These are phyloP conservation scores for Cokeromyces recurvatus DNA, from an alignment of 371 early-diverging fungal genomes.

Conservation along the genomic window DNA sequence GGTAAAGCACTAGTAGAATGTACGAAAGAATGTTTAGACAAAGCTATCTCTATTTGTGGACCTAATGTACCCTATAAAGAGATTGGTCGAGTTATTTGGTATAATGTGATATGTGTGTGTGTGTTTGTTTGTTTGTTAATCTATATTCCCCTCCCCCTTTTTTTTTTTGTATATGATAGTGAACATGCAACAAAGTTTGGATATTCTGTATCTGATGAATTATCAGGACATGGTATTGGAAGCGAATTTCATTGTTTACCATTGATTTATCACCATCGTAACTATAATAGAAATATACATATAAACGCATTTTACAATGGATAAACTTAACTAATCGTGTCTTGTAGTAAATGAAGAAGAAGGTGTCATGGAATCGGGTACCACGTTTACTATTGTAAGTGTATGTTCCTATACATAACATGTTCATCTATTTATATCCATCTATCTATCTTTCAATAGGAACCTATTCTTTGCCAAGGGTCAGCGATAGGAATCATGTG, in stretches of 20 bases:
- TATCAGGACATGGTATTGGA: slow-evolving; percentile 91
- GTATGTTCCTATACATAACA: neutral
- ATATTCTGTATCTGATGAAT: slow-evolving; percentile 65
- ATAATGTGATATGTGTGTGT: neutral
- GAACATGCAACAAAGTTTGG: slow-evolving; percentile 50
- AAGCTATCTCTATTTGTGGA: slow-evolving; percentile 68
- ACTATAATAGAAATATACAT: no score
- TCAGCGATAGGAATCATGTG: slow-evolving; percentile 61
- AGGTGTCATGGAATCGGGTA: slow-evolving; percentile 68
- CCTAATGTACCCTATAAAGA: slow-evolving; percentile 71
- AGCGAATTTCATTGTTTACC: slow-evolving; percentile 62
- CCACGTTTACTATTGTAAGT: slow-evolving; percentile 77
- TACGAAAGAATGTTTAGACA: slow-evolving; percentile 68
- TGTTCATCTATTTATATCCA: neutral
- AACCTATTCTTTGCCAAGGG: slow-evolving; percentile 87
- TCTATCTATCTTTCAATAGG: slow-evolving; percentile 7
- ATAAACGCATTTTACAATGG: no score
- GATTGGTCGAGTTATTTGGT: slow-evolving; percentile 74
- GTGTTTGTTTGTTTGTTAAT: no score
- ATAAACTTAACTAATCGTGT: no score
- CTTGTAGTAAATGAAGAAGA: slow-evolving; percentile 49
- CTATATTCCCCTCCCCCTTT: no score
- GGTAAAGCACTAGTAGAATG: slow-evolving; percentile 62
- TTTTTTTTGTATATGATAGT: slow-evolving; percentile 10
- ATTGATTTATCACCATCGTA: slow-evolving; percentile 60